phyloP scores from a whole-genome alignment of 2,329 filamentous ascomycete genomes.

The Chalaropsis ovoidea region DNA sequence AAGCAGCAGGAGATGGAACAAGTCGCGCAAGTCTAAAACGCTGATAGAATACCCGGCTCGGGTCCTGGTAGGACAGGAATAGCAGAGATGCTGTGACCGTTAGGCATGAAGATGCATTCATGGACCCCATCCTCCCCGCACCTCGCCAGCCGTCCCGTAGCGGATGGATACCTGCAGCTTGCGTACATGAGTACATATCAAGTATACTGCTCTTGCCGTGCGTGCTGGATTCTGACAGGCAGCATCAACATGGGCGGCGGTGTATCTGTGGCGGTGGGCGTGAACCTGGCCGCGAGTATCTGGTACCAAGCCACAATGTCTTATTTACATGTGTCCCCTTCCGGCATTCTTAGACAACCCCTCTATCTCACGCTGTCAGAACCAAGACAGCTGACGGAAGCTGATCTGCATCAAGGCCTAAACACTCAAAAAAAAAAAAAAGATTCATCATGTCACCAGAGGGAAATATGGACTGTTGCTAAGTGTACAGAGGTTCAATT shows the following conservation, averaged over 20 bases:
- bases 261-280: not conserved
- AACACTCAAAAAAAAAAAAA: no score
- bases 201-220: not conserved
- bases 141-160: not conserved
- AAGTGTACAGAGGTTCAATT: constrained; percentile 14
- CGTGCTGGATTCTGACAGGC: not conserved
- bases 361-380: constrained; percentile 1
- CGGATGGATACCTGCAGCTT: not conserved
- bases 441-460: not conserved
- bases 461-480: not conserved
- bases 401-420: not conserved
- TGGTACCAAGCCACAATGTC: not conserved
- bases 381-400: not conserved
- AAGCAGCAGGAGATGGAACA: not conserved
- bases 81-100: no score
- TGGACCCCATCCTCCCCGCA: not conserved
- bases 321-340: not conserved
- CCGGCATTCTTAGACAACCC: not conserved
- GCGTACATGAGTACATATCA: not conserved
- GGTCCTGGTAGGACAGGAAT: not conserved
- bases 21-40: not conserved
- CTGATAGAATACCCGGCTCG: not conserved
- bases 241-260: not conserved
- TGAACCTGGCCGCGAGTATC: not conserved
- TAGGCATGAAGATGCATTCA: not conserved